These are phyloP conservation scores for Sugiyamaella neomexicana DNA, from an alignment of 1,139 yeast genomes.

Conservation along the genomic window DNA sequence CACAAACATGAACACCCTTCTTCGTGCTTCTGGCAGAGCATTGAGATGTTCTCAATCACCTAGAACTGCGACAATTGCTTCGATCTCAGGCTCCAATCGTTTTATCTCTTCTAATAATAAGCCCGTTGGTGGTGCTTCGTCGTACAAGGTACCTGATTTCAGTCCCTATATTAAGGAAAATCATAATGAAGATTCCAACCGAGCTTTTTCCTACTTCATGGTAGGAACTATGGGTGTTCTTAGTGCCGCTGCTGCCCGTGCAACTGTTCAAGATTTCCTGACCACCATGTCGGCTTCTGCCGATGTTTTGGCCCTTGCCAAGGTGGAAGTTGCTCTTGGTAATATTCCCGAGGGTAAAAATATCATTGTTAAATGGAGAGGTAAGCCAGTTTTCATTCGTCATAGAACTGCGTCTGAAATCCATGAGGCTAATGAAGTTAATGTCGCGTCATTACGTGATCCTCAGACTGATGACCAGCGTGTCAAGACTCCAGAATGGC, in stretches of 20 bases:
- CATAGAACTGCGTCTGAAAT: slow-evolving; percentile 95
- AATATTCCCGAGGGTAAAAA: slow-evolving; percentile 98
- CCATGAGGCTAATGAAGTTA: slow-evolving; percentile 86
- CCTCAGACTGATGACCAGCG: slow-evolving; percentile 93
- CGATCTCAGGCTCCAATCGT: slow-evolving; percentile 10
- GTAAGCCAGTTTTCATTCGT: slow-evolving; percentile 99
- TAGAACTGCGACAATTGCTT: slow-evolving; percentile 4
- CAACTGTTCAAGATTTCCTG: slow-evolving; percentile 94
- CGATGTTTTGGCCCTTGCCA: slow-evolving; percentile 98
- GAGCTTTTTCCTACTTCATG: slow-evolving; percentile 94
- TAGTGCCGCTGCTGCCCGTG: slow-evolving; percentile 95
- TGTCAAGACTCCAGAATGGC: slow-evolving; percentile 97
- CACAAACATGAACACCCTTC: slow-evolving; percentile 7
- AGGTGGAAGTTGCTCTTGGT: slow-evolving; percentile 93
- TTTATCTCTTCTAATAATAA: slow-evolving; percentile 27
- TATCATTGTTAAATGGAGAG: slow-evolving; percentile 99
- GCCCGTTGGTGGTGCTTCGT: slow-evolving; percentile 54
- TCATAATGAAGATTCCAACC: slow-evolving; percentile 66
- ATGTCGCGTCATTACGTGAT: slow-evolving; percentile 77
- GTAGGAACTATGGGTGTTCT: slow-evolving; percentile 95
- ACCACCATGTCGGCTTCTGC: slow-evolving; percentile 97
- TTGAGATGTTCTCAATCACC: slow-evolving; percentile 8
- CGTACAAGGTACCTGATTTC: slow-evolving; percentile 93
- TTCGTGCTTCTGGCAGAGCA: slow-evolving; percentile 13
- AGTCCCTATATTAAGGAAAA: slow-evolving; percentile 75